Conservation (phyloP, 306 rosid genomes). For the Begonia loranthoides region DNA sequence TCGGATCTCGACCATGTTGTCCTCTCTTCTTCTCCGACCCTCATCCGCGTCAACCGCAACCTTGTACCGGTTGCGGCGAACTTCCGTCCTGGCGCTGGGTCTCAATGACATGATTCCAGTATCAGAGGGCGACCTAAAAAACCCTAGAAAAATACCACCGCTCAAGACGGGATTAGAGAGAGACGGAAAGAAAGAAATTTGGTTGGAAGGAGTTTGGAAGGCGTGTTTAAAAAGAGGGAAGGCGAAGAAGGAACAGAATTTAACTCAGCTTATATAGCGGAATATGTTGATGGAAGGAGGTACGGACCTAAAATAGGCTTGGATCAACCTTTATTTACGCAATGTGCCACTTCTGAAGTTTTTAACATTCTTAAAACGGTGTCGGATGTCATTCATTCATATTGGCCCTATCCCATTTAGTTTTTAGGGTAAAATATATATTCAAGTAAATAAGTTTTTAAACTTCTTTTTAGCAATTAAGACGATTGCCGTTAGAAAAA, state of each 20-base stretch:
- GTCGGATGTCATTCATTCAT: too few species aligned
- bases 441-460: too few species aligned
- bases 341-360: background rate
- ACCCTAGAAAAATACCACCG: background rate
- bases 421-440: too few species aligned
- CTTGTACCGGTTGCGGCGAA: constrained; percentile 91
- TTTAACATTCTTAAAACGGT: background rate
- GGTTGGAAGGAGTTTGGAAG: background rate
- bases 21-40: constrained; percentile 93
- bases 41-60: constrained; percentile 98
- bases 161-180: background rate
- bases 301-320: background rate
- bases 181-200: background rate
- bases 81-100: constrained; percentile 80
- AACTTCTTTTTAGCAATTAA: too few species aligned
- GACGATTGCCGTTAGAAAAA: too few species aligned
- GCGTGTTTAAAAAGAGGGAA: background rate
- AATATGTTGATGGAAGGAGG: background rate
- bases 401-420: too few species aligned
- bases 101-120: constrained; percentile 68
- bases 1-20: constrained; percentile 97
- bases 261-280: background rate
- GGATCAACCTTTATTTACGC: background rate
- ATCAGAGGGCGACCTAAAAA: background rate
- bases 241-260: background rate